phyloP scores from a whole-genome alignment of 495 filamentous ascomycete species.

The Podospora conica region DNA sequence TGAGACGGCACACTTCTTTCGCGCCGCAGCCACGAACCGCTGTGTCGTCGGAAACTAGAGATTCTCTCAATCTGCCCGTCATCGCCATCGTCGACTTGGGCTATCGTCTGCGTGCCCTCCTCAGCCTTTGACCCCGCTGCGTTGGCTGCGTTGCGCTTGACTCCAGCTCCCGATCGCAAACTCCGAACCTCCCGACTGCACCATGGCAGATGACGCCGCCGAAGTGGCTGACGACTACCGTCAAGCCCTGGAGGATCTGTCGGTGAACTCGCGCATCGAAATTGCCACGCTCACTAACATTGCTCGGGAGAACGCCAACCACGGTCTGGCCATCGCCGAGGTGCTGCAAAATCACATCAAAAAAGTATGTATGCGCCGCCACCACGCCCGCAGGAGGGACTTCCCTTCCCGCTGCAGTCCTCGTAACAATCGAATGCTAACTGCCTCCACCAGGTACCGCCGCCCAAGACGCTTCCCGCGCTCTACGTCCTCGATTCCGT shows the following conservation, averaged over 20 bases:
- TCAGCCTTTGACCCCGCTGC: neutral
- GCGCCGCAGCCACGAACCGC: neutral
- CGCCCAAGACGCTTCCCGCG: constrained; percentile 79
- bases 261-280: constrained; percentile 80
- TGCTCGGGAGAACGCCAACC: constrained; percentile 90
- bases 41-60: neutral
- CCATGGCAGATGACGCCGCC: constrained; percentile 72
- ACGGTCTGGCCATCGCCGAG: constrained; percentile 84
- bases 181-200: neutral
- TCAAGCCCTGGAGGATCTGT: constrained; percentile 84
- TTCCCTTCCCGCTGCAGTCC: neutral
- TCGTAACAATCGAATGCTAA: constrained; percentile 8
- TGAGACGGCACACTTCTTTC: neutral
- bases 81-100: neutral
- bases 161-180: neutral
- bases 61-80: neutral
- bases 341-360: constrained; percentile 88
- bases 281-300: constrained; percentile 95
- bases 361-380: no score
- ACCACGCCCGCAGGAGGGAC: constrained; percentile 31
- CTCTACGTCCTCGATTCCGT: constrained; percentile 98
- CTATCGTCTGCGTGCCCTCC: neutral
- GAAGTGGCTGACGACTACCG: constrained; percentile 94
- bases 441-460: constrained; percentile 60
- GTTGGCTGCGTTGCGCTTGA: no score